phyloP scores from a whole-genome alignment of 352 stramenopile genomes.

The Thalassiosira livingstoniorum region DNA sequence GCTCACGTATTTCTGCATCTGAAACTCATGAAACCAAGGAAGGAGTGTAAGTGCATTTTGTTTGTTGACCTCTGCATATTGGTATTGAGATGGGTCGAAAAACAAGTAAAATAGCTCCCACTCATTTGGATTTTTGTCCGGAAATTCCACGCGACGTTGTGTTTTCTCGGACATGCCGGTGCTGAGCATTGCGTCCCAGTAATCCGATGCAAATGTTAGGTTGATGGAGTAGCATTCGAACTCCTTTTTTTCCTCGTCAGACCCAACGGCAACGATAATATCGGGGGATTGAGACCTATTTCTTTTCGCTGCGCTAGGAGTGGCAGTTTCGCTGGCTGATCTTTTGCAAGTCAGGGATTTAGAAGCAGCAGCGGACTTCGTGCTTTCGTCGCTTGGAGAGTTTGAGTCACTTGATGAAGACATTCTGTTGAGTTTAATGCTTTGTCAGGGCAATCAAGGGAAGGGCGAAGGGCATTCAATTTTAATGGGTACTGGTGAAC shows the following conservation, averaged over 20 bases:
- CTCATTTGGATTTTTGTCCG: constrained; percentile 14
- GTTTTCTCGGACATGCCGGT: not conserved
- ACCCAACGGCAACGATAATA: not conserved
- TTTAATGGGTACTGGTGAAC: too few species aligned
- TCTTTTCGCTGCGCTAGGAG: too few species aligned
- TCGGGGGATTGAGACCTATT: not conserved
- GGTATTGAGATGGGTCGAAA: not conserved
- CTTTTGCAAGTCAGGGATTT: too few species aligned
- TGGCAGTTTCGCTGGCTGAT: too few species aligned
- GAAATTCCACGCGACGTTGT: not conserved
- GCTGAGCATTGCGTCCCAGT: constrained; percentile 3
- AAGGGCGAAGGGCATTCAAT: too few species aligned
- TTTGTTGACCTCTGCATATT: not conserved
- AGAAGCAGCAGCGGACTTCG: too few species aligned
- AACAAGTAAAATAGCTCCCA: constrained; percentile 21
- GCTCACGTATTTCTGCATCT: not conserved
- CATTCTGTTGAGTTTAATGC: too few species aligned
- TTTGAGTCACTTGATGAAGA: too few species aligned
- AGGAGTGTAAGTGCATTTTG: constrained; percentile 21
- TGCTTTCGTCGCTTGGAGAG: too few species aligned
- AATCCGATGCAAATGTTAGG: not conserved
- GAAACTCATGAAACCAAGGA: constrained; percentile 21
- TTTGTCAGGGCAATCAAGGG: too few species aligned
- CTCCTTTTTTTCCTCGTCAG: not conserved
- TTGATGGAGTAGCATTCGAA: constrained; percentile 1